Evolutionary conservation across 2,329 filamentous ascomycete species (phyloP), one percentile per base, ranked within the genome.

Genomic region (Tolypocladium ophioglossoides): DNA sequence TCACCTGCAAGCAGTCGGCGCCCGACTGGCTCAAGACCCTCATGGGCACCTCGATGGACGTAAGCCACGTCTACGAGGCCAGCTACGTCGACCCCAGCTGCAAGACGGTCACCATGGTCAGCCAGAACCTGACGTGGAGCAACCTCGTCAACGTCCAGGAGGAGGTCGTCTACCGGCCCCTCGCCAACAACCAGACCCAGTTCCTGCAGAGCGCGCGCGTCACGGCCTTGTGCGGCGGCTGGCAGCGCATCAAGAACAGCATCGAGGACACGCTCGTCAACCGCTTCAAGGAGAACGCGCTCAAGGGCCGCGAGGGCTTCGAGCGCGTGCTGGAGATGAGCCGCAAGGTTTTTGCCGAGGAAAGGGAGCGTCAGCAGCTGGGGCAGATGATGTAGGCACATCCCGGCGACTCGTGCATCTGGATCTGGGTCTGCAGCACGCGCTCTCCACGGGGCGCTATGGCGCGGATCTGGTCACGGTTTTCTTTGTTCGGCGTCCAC

Each of bases 51-150:
- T 82, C 84, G 63, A 79, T 83, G 61, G 87, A 94, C 57, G 88
- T 87, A 56, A 92, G 86, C 59, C 87, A 92, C 70, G 91, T 97
- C 61, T 95, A 92, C 72, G 94, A 99, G 76, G 88, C 91, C 47
- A 95, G 89, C 56, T 97, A 97, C 71, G 92, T 99, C 67, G 90
- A 97, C 71, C 89, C 89, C 1, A 66, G 71, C 44, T 77, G 78
- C 58, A 90, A 91, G 73, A 95, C 89, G 59, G 89, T 99, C 66
- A 97, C 91, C 57, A 96, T 99, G 88, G 91, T 91, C 70, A 94
- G 89, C 61, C 89, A 90, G 69, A 99, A 99, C 74, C 78, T 99
- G 68, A 97, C 94, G 9, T 94, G 84, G 82, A 86, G 84, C 59
- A 95, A 97, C 66, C 81, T 99, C 53, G 78, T 97, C 68, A 90